These are phyloP conservation scores for Solanum rostratum DNA, from an alignment of 257 asterid species.

Conservation along the genomic window DNA sequence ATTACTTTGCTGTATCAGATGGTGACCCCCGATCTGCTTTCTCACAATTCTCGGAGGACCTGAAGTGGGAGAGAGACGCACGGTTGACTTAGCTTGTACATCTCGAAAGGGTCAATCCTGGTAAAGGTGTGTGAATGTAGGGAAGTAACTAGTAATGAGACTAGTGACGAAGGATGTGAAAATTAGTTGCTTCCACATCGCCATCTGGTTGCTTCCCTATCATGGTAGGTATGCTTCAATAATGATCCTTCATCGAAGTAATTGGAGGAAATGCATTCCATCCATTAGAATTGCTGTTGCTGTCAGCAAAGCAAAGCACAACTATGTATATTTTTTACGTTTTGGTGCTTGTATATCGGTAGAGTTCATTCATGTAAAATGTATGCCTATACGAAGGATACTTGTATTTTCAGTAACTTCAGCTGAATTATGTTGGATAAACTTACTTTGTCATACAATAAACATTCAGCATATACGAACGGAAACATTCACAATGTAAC, in stretches of 20 bases:
- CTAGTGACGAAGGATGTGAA: neutral
- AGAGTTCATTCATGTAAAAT: neutral
- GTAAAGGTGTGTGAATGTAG: neutral
- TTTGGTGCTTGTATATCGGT: neutral
- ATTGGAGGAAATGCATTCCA: neutral
- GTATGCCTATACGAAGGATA: neutral
- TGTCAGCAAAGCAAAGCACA: neutral
- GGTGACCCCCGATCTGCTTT: constrained; percentile 93
- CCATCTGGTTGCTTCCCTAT: neutral
- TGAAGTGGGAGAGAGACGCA: constrained; percentile 74
- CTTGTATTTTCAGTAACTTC: neutral
- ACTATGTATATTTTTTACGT: neutral
- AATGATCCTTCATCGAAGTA: neutral
- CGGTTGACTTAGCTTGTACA: constrained; percentile 27
- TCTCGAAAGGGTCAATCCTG: neutral
- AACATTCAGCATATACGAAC: neutral
- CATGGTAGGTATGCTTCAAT: neutral
- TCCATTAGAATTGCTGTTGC: neutral
- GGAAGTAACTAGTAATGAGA: neutral
- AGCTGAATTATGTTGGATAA: neutral
- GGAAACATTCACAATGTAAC: neutral
- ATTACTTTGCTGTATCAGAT: constrained; percentile 63
- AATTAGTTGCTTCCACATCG: neutral
- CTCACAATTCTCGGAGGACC: constrained; percentile 64
- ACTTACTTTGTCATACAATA: neutral